Base-by-base conservation (phyloP, 257 asterid species). In the Petrea volubilis region DNA sequence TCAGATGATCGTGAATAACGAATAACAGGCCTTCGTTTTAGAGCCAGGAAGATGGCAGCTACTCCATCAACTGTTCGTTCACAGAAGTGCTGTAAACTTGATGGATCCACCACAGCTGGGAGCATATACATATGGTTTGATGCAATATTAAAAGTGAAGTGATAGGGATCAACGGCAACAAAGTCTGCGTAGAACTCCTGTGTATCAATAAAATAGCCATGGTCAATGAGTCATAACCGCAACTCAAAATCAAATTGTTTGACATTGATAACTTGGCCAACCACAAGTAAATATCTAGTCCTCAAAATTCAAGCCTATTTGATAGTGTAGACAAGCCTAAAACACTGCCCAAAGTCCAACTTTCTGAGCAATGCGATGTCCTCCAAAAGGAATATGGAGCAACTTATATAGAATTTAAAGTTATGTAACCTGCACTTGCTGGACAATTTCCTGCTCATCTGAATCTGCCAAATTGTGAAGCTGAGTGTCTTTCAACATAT, bases 391-490 rank as follows among this genome's bases (percentile, higher is more conserved):
- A 31, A 44, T 20, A 60, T 28, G 67, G 38, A 51, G 34, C 41
- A 56, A 31, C 51, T 36, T 46, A 12, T 17, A 55, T 25, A 40
- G 71, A 62, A 63, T 56, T 64, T 24, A 31, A 53, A 44, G 46
- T 51, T 74, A n/a, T n/a, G n/a, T n/a, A n/a, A 95, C 99, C 98
- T 95, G 99, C 58, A 92, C 96, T 87, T 92, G 98, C 78, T 88
- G 99, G 41, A 92, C 98, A 77, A 87, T 79, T 84, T 95, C 99
- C 67, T 85, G 85, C 76, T 88, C 99, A 80, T 95, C 99, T 60
- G 98, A 85, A 78, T 95, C 98, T 50, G 99, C 98, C 77, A 95
- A 82, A 66, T 90, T 85, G 82, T 95, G 98, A 77, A 95, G 95
- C 83, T 95, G 98, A 24, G 98, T 88, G 82, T 95, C 99, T 79